Evolutionary conservation across 2,329 filamentous ascomycete genomes (phyloP).

Genomic region (Colletotrichum lindemuthianum): DNA sequence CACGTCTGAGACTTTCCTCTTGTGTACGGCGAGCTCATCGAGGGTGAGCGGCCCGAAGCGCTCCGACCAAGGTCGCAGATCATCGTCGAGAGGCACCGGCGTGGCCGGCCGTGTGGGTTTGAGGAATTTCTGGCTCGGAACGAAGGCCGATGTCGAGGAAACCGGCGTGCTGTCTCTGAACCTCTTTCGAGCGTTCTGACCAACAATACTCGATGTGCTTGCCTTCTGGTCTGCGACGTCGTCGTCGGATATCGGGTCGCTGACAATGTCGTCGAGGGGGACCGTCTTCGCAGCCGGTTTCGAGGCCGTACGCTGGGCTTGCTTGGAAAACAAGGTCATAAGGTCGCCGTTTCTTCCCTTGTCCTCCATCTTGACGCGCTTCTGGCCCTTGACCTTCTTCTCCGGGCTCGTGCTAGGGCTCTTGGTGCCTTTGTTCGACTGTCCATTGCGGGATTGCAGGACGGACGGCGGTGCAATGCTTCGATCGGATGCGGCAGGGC

Average conservation of each 20-base stretch:
- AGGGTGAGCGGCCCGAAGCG: slow-evolving; percentile 79
- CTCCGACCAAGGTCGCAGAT: slow-evolving; percentile 86
- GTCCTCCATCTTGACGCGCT: slow-evolving; percentile 52
- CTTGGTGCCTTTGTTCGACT: slow-evolving; percentile 41
- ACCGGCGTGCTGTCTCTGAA: slow-evolving; percentile 49
- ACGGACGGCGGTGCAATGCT: slow-evolving; percentile 35
- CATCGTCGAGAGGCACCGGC: slow-evolving; percentile 54
- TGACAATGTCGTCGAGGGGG: slow-evolving; percentile 60
- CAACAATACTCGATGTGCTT: slow-evolving; percentile 63
- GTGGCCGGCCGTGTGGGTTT: slow-evolving; percentile 50
- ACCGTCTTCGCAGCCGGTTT: slow-evolving; percentile 43
- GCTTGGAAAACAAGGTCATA: slow-evolving; percentile 69
- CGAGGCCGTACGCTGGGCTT: slow-evolving; percentile 58
- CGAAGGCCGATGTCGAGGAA: slow-evolving; percentile 33
- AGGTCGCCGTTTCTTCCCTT: slow-evolving; percentile 67
- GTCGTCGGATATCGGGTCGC: slow-evolving; percentile 70
- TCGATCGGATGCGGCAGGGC: background rate
- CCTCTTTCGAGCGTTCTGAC: slow-evolving; percentile 65
- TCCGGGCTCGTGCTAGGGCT: slow-evolving; percentile 58
- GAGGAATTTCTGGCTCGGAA: slow-evolving; percentile 63
- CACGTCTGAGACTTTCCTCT: slow-evolving; percentile 91
- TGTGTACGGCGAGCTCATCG: slow-evolving; percentile 91
- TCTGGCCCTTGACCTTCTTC: slow-evolving; percentile 53
- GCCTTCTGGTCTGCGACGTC: slow-evolving; percentile 62
- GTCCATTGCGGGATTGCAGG: slow-evolving; percentile 39